Conservation (phyloP, 164 flowering plant genomes). For the Magnolia sinica region DNA sequence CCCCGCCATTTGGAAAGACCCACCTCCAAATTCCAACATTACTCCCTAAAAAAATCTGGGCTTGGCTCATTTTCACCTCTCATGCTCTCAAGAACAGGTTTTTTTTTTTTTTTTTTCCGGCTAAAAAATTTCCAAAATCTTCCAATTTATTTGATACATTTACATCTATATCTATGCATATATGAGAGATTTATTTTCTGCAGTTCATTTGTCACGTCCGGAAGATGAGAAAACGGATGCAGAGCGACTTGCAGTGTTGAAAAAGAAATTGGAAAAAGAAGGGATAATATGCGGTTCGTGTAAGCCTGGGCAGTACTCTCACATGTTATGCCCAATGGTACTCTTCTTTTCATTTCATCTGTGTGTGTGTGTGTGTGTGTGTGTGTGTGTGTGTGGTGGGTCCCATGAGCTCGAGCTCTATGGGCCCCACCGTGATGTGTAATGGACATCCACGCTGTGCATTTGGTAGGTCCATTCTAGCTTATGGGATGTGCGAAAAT, state of each 20-base stretch:
- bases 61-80: background rate
- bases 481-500: too few species aligned
- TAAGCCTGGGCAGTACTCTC: slow-evolving; percentile 4
- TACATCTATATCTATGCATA: background rate
- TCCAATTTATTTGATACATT: background rate
- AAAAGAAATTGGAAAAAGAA: slow-evolving; percentile 8
- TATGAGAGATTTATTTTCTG: background rate
- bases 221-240: background rate
- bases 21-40: background rate
- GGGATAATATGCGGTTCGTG: slow-evolving; percentile 11
- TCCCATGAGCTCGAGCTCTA: too few species aligned
- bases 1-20: background rate
- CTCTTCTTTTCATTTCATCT: background rate
- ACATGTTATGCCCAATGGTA: slow-evolving; percentile 12
- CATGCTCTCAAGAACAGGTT: slow-evolving; percentile 4
- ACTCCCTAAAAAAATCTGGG: slow-evolving; percentile 5
- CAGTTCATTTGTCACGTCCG: slow-evolving; percentile 12
- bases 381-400: too few species aligned
- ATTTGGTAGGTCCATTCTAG: too few species aligned
- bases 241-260: slow-evolving; percentile 9
- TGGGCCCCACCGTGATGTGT: too few species aligned
- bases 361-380: too few species aligned
- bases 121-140: background rate
- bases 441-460: too few species aligned
- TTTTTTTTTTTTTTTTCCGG: background rate